phyloP scores from a whole-genome alignment of 228 moss, liverwort and hornwort genomes.

The Sphagnum fallax region DNA sequence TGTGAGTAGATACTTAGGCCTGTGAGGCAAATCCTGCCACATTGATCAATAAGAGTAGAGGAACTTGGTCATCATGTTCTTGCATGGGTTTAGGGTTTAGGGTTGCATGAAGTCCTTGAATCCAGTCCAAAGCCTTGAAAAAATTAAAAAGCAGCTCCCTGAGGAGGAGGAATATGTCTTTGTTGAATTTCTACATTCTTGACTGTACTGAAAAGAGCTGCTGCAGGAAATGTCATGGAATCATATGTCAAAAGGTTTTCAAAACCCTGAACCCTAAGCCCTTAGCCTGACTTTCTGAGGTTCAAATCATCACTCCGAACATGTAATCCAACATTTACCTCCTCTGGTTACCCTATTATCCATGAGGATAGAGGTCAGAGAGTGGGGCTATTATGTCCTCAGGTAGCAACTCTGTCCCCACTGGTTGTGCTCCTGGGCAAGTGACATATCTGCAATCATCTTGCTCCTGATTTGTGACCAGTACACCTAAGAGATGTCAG shows the following conservation, averaged over 20 bases:
- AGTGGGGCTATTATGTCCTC: conserved; percentile 32
- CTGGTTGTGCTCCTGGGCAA: conserved; percentile 20
- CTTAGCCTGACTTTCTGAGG: no score
- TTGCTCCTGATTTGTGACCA: not conserved
- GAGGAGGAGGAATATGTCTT: no score
- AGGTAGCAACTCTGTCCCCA: conserved; percentile 50
- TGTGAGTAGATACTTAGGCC: conserved; percentile 82
- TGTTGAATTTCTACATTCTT: no score
- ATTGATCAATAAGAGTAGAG: not conserved
- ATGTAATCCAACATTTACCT: conserved; percentile 22
- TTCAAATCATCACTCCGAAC: not conserved
- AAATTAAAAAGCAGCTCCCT: no score
- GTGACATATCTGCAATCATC: not conserved
- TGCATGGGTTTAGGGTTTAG: no score
- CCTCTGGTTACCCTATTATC: conserved; percentile 64
- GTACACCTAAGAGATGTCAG: not conserved
- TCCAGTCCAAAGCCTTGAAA: no score
- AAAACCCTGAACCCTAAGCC: no score
- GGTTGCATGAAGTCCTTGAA: no score
- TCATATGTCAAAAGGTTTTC: no score
- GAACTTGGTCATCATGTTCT: no score
- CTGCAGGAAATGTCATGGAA: no score
- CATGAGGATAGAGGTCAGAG: conserved; percentile 54
- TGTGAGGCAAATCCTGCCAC: conserved; percentile 63
- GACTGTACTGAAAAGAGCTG: no score